These are phyloP conservation scores for Fusarium nisikadoi DNA, from an alignment of 2,329 filamentous ascomycete species.

Conservation along the genomic window DNA sequence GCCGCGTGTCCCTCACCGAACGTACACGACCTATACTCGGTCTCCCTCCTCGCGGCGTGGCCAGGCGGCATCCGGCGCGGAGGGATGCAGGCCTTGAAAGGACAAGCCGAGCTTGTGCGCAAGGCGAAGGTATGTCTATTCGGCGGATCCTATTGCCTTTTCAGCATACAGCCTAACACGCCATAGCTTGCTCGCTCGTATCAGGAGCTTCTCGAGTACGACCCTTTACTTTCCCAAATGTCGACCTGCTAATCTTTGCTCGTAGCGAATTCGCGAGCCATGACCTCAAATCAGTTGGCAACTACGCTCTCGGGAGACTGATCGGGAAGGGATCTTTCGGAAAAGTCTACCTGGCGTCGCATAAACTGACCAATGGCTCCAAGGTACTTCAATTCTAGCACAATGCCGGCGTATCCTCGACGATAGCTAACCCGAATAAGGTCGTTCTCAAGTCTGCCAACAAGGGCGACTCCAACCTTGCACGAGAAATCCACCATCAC, in stretches of 20 bases:
- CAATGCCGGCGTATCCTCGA: neutral
- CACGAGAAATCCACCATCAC: slow-evolving; percentile 97
- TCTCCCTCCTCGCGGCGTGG: slow-evolving; percentile 37
- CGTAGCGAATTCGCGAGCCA: slow-evolving; percentile 92
- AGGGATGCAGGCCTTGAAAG: slow-evolving; percentile 66
- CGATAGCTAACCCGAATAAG: slow-evolving; percentile 56
- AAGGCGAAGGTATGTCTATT: slow-evolving; percentile 66
- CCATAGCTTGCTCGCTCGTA: slow-evolving; percentile 92
- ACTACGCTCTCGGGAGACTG: slow-evolving; percentile 89
- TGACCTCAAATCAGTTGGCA: slow-evolving; percentile 91
- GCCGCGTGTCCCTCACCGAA: neutral
- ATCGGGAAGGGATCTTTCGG: slow-evolving; percentile 99
- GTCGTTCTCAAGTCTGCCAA: slow-evolving; percentile 98
- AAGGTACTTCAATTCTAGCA: slow-evolving; percentile 69
- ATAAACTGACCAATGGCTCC: slow-evolving; percentile 98
- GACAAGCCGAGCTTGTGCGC: slow-evolving; percentile 68
- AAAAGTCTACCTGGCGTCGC: slow-evolving; percentile 94
- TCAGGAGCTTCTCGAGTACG: slow-evolving; percentile 93
- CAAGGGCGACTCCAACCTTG: slow-evolving; percentile 94
- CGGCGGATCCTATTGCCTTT: neutral
- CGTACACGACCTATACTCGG: neutral
- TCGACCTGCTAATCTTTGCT: slow-evolving; percentile 11
- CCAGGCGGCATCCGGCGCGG: slow-evolving; percentile 43
- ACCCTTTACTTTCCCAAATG: neutral
- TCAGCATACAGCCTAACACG: slow-evolving; percentile 1